Evolutionary conservation across 179 eudicot species (phyloP).

Genomic region (Amaranthus tricolor): DNA sequence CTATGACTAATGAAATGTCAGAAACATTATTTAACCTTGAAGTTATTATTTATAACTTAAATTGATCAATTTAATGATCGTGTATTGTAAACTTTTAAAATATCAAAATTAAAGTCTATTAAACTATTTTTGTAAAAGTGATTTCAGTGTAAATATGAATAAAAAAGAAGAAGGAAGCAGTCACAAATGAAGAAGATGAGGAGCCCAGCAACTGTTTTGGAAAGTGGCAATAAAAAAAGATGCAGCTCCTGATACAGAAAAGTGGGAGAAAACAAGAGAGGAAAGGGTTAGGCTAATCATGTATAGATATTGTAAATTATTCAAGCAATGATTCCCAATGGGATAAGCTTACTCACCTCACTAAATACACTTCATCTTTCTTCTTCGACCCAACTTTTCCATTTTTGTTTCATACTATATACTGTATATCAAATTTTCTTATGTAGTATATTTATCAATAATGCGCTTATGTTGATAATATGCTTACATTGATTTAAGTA

Average conservation of each 20-base stretch:
- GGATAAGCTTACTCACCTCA: conserved; percentile 19
- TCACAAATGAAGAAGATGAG: conserved; percentile 18
- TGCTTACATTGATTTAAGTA: too few species aligned
- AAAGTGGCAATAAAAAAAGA: neutral
- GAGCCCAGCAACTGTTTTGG: neutral
- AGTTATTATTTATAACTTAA: too few species aligned
- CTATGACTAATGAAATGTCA: too few species aligned
- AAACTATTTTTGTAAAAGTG: too few species aligned
- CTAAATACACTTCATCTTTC: conserved; percentile 21
- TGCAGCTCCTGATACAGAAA: conserved; percentile 19
- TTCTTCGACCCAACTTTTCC: neutral
- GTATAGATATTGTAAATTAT: conserved; percentile 38
- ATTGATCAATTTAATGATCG: too few species aligned
- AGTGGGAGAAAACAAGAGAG: conserved; percentile 25
- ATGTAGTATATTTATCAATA: too few species aligned
- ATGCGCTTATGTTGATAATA: too few species aligned
- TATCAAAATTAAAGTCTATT: too few species aligned
- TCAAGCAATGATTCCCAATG: conserved; percentile 36
- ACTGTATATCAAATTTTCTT: too few species aligned
- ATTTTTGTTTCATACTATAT: neutral
- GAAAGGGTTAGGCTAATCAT: neutral
- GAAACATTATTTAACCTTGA: too few species aligned
- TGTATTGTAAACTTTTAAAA: too few species aligned
- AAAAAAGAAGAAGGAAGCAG: neutral
- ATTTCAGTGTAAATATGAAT: neutral